Conservation (phyloP, 306 rosid genomes). For the Styphnolobium japonicum region DNA sequence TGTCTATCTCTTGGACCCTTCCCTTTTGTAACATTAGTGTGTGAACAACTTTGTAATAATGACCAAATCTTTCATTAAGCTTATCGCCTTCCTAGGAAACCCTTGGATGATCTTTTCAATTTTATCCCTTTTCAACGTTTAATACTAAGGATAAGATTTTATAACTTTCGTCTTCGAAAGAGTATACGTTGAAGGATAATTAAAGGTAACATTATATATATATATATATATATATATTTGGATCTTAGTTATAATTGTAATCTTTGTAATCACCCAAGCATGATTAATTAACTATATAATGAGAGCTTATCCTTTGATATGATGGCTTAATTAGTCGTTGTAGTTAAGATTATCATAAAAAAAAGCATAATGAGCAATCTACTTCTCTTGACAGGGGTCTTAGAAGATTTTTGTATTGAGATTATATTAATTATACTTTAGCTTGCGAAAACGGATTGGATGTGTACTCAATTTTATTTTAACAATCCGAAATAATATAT, state of each 20-base stretch:
- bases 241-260: not conserved
- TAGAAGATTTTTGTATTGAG: not conserved
- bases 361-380: too few species aligned
- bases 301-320: not conserved
- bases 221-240: too few species aligned
- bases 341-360: conserved; percentile 14
- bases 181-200: not conserved
- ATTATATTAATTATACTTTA: not conserved
- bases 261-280: not conserved
- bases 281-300: not conserved
- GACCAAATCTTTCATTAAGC: conserved; percentile 7
- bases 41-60: not conserved
- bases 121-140: conserved; percentile 19
- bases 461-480: too few species aligned
- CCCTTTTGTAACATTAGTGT: not conserved
- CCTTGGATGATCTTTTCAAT: not conserved
- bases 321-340: not conserved
- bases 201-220: too few species aligned
- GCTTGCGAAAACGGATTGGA: not conserved
- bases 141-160: conserved; percentile 28
- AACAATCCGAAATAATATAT: not conserved
- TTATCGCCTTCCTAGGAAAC: conserved; percentile 16
- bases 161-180: not conserved
- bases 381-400: too few species aligned
- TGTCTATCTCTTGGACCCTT: not conserved